These are phyloP conservation scores for Aspergillus pseudoglaucus DNA, from an alignment of 2,329 filamentous ascomycete genomes.

Conservation along the genomic window DNA sequence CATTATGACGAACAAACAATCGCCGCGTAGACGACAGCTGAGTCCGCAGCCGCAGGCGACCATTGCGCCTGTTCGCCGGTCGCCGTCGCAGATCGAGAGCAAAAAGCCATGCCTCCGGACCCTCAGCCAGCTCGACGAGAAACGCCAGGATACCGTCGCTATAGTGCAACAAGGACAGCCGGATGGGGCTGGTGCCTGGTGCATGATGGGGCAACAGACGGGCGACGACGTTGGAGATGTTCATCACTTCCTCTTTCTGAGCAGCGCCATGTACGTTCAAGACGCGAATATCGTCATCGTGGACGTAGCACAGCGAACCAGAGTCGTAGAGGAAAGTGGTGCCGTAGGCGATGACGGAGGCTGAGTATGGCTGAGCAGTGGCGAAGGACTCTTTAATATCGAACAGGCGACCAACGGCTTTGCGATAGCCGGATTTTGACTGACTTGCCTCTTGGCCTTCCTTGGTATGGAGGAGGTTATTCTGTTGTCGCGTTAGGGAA, in stretches of 20 bases:
- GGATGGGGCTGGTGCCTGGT: conserved; percentile 32
- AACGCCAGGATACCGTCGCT: conserved; percentile 53
- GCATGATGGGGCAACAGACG: conserved; percentile 29
- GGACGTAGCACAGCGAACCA: conserved; percentile 60
- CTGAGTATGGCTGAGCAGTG: conserved; percentile 56
- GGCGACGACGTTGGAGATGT: conserved; percentile 42
- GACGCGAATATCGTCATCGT: conserved; percentile 49
- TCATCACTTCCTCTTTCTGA: conserved; percentile 50
- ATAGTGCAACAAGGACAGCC: conserved; percentile 53
- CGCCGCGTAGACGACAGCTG: conserved; percentile 45
- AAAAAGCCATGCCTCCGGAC: conserved; percentile 47
- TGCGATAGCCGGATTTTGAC: conserved; percentile 41
- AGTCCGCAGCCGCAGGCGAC: conserved; percentile 37
- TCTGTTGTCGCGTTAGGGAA: conserved; percentile 24
- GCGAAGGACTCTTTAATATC: conserved; percentile 57
- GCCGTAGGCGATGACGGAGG: conserved; percentile 54
- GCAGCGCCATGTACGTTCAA: conserved; percentile 51
- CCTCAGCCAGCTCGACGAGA: conserved; percentile 43
- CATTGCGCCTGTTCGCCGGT: conserved; percentile 12
- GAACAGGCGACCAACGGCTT: conserved; percentile 54
- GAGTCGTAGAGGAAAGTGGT: conserved; percentile 57
- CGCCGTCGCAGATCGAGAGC: conserved; percentile 39
- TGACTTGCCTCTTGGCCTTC: conserved; percentile 38
- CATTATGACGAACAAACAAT: conserved; percentile 62
- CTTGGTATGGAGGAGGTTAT: conserved; percentile 35